A percentile compares a stretch with the other conserved stretches of the same genome.
Evolutionary conservation across 2,329 filamentous ascomycete species (phyloP).

Genomic region (Seiridium cupressi): DNA sequence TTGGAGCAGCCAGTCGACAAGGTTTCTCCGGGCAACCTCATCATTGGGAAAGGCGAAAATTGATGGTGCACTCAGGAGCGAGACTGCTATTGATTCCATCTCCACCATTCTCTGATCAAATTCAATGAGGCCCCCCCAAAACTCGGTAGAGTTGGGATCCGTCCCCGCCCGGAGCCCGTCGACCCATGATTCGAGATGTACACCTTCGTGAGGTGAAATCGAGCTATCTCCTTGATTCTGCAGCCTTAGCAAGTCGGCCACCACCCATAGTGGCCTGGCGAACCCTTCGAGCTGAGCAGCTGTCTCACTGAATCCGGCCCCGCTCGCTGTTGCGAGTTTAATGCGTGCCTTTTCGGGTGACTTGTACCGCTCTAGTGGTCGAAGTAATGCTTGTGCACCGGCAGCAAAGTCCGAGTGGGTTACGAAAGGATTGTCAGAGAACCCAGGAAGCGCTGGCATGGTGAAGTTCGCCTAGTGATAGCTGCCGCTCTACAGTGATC

Average conservation of each 20-base stretch:
- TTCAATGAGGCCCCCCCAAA: constrained; percentile 45
- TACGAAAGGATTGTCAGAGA: constrained; percentile 37
- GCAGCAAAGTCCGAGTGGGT: constrained; percentile 32
- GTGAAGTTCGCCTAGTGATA: background rate
- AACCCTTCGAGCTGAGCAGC: constrained; percentile 46
- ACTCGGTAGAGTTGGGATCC: constrained; percentile 33
- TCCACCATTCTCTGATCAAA: constrained; percentile 55
- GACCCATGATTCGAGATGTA: constrained; percentile 25
- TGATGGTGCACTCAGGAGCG: constrained; percentile 41
- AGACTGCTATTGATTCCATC: constrained; percentile 48
- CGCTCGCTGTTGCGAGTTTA: constrained; percentile 33
- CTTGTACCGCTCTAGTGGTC: constrained; percentile 29
- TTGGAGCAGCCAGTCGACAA: constrained; percentile 37
- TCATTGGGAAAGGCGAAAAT: constrained; percentile 30
- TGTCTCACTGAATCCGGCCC: constrained; percentile 39
- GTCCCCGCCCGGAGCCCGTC: constrained; percentile 28
- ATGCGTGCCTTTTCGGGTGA: constrained; percentile 34
- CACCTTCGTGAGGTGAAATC: background rate
- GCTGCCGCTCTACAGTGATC: background rate
- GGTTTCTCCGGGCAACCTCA: constrained; percentile 28
- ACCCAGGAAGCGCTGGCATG: constrained; percentile 37
- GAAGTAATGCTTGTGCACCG: constrained; percentile 32
- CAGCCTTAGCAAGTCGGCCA: constrained; percentile 42
- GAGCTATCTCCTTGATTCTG: background rate
- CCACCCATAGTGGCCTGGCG: constrained; percentile 35